Evolutionary conservation across 1,284 basidiomycete species (phyloP), one percentile per base, ranked within the genome.

Genomic region (Sanghuangporus sanghuang): DNA sequence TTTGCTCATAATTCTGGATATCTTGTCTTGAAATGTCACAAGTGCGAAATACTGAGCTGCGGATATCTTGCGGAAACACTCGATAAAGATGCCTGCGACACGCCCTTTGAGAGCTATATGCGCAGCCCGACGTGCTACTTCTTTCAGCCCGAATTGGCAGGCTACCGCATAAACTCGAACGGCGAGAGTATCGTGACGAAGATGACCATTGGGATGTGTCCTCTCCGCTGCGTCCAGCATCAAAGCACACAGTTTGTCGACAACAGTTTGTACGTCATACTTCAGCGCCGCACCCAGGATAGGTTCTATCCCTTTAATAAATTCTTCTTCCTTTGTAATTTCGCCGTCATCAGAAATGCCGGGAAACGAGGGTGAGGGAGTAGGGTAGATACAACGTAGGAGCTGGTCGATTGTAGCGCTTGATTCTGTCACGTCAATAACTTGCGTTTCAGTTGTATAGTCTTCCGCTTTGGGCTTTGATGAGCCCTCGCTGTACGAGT

Each of bases 391-490:
- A 68, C 84, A 80, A 23, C 78, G 80, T 38, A 90, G 75, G 32
- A 90, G 74, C 6, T 73, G 71, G 52, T 82, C 76, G 1, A 90
- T 65, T 6, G 75, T 75, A 5, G 70, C 67, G 8, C 73, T 72
- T 35, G 75, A 61, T 69, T 90, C 89, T 3, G 83, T 76, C 12
- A 88, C 75, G 6, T 85, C 81, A 46, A 89, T 77, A 56, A 80
- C 68, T 7, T 35, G 53, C 11, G 6, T 35, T 6, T 54, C 12
- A 83, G 16, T 39, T 16, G 27, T 14, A 16, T 39, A 4, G 14
- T 50, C 18, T 36, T 55, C 5, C 6, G n/a, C 44, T 21, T 1
- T 42, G 27, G 21, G 44, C n/a, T 14, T 23, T 14, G 21, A 16
- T 21, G 27, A 21, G 7, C n/a, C 27, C 16, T 5, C 18, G 12